Evolutionary conservation across 2,329 filamentous ascomycete genomes (phyloP).

Genomic region (Microsporum canis): DNA sequence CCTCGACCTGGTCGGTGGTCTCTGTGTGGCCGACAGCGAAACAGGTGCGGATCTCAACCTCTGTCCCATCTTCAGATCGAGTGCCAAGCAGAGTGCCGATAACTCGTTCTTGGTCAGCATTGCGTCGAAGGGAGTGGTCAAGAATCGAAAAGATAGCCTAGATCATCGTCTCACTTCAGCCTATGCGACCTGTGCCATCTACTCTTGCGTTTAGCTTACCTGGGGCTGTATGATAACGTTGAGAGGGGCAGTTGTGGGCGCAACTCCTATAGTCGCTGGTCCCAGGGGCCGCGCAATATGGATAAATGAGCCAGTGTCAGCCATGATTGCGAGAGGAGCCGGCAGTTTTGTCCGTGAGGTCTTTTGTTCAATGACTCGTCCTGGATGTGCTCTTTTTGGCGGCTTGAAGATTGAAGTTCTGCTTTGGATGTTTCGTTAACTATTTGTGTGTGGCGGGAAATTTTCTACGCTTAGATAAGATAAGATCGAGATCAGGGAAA

Average conservation of each 20-base stretch:
- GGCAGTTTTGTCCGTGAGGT: neutral
- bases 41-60: constrained; percentile 89
- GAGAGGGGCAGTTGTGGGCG: constrained; percentile 80
- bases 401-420: too few species aligned
- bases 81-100: constrained; percentile 92
- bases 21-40: constrained; percentile 98
- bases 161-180: neutral
- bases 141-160: constrained; percentile 56
- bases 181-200: neutral
- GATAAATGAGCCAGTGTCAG: constrained; percentile 74
- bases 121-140: constrained; percentile 88
- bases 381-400: too few species aligned
- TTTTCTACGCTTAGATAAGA: constrained; percentile 40
- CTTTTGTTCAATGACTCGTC: neutral
- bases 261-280: constrained; percentile 64
- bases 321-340: constrained; percentile 45
- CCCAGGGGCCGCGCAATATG: constrained; percentile 88
- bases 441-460: constrained; percentile 21
- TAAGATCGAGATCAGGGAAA: constrained; percentile 21
- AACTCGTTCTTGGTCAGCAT: constrained; percentile 84
- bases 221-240: constrained; percentile 92
- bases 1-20: constrained; percentile 96
- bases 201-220: constrained; percentile 42
- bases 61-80: constrained; percentile 89
- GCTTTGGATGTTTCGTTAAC: neutral